These are phyloP conservation scores for Suhomyces anneliseae DNA, from an alignment of 1,139 yeast species.

Conservation along the genomic window DNA sequence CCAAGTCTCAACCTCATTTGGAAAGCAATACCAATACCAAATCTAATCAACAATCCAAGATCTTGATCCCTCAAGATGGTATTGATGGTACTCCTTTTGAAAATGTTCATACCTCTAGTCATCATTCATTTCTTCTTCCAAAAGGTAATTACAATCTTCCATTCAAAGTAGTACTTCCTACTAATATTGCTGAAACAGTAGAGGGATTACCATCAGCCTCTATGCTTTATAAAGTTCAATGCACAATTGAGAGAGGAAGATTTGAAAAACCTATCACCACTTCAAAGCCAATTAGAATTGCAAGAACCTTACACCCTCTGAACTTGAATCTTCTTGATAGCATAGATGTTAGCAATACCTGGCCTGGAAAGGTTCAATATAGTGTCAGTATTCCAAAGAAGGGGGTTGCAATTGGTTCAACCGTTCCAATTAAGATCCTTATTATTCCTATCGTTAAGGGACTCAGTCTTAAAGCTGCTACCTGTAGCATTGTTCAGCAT, in stretches of 20 bases:
- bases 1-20: constrained; percentile 20
- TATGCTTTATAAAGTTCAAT: constrained; percentile 54
- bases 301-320: constrained; percentile 54
- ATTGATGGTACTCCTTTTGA: constrained; percentile 48
- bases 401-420: constrained; percentile 62
- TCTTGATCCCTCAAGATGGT: constrained; percentile 36
- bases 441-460: constrained; percentile 64
- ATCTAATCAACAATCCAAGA: constrained; percentile 3
- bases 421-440: constrained; percentile 50
- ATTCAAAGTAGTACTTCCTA: constrained; percentile 55
- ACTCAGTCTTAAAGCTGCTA: constrained; percentile 47
- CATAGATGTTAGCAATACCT: constrained; percentile 58
- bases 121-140: constrained; percentile 50
- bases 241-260: constrained; percentile 55
- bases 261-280: constrained; percentile 43
- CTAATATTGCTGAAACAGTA: constrained; percentile 62
- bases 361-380: constrained; percentile 68
- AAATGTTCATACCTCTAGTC: constrained; percentile 20
- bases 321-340: constrained; percentile 53
- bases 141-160: constrained; percentile 71
- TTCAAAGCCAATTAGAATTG: constrained; percentile 35
- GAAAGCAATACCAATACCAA: constrained; percentile 1
- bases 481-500: constrained; percentile 54
- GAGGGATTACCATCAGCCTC: constrained; percentile 63
- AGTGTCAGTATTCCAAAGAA: constrained; percentile 55